Evolutionary conservation across 345 rosid genomes (phyloP).

Genomic region (Murraya koenigii): DNA sequence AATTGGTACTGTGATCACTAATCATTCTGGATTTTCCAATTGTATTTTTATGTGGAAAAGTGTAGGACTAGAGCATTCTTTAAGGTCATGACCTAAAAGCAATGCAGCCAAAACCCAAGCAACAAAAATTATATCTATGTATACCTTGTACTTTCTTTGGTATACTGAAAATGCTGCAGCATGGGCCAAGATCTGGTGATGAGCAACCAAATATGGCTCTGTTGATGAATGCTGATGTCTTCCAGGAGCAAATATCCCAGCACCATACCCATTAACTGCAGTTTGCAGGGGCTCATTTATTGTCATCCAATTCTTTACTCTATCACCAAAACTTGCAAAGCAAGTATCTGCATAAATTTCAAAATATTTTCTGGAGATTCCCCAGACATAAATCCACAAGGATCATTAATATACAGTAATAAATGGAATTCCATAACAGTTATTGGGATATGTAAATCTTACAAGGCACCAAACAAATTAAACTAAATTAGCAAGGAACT

Average conservation of each 20-base stretch:
- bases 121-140: background rate
- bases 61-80: too few relatives aligned
- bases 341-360: slow-evolving; percentile 69
- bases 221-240: slow-evolving; percentile 53
- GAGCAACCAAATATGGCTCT: slow-evolving; percentile 78
- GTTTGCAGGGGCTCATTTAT: slow-evolving; percentile 73
- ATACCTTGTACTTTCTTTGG: slow-evolving; percentile 67
- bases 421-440: background rate
- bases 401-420: background rate
- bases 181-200: slow-evolving; percentile 82
- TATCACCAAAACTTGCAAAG: slow-evolving; percentile 73
- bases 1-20: too few relatives aligned
- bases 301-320: slow-evolving; percentile 89
- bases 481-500: background rate
- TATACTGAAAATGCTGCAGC: slow-evolving; percentile 70
- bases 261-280: slow-evolving; percentile 53
- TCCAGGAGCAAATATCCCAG: slow-evolving; percentile 70
- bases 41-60: too few relatives aligned
- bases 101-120: background rate
- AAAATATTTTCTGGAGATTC: slow-evolving; percentile 68
- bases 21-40: too few relatives aligned
- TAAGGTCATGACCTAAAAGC: background rate
- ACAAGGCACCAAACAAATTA: background rate
- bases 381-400: slow-evolving; percentile 20
- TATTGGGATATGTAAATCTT: background rate